phyloP scores from a whole-genome alignment of 768 basidiomycete species.

The Pleurotus tuber-regium region DNA sequence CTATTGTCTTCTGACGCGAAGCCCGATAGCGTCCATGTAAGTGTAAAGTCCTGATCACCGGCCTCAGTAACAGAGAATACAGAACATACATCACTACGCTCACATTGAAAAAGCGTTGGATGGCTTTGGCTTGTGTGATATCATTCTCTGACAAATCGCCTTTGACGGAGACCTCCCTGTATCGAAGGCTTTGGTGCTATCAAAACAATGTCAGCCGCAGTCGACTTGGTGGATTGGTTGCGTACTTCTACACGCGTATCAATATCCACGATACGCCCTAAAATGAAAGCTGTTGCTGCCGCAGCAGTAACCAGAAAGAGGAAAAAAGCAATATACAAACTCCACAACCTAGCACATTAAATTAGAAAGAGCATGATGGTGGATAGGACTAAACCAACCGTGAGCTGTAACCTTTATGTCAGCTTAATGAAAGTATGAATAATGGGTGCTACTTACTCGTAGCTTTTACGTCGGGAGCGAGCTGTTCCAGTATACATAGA shows the following conservation, averaged over 20 bases:
- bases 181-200: conserved; percentile 31
- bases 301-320: conserved; percentile 26
- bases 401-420: not conserved
- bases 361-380: conserved; percentile 22
- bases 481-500: not conserved
- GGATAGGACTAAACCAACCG: conserved; percentile 21
- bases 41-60: conserved; percentile 24
- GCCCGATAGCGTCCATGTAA: conserved; percentile 39
- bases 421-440: conserved; percentile 19
- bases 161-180: conserved; percentile 33
- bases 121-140: conserved; percentile 24
- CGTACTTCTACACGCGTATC: conserved; percentile 25
- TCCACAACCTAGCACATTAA: conserved; percentile 30
- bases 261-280: conserved; percentile 37
- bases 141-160: conserved; percentile 32
- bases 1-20: conserved; percentile 27
- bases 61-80: not conserved
- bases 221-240: not conserved
- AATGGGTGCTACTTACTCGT: not conserved
- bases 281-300: conserved; percentile 29
- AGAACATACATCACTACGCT: not conserved
- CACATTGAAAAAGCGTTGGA: conserved; percentile 28
- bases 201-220: not conserved
- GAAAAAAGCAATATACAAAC: conserved; percentile 34
- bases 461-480: conserved; percentile 1